phyloP scores from a whole-genome alignment of 345 rosid species.

The Arabis alpina region DNA sequence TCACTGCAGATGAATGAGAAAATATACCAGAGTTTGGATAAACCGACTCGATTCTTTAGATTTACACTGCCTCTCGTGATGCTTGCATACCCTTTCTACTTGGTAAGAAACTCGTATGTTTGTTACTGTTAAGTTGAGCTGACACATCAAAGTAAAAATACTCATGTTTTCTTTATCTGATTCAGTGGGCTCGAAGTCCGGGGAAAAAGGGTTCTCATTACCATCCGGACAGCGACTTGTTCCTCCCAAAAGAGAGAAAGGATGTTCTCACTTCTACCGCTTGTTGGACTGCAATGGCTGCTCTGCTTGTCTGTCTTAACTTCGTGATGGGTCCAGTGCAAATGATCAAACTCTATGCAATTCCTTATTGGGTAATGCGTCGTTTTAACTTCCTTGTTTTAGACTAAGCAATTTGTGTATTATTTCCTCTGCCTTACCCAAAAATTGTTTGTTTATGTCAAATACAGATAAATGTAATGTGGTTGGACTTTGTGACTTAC shows the following conservation, averaged over 20 bases:
- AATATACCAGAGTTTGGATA: conserved; percentile 62
- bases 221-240: conserved; percentile 77
- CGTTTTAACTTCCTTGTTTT: neutral
- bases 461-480: conserved; percentile 67
- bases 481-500: conserved; percentile 91
- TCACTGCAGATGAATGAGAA: conserved; percentile 71
- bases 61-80: conserved; percentile 87
- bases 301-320: conserved; percentile 55
- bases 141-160: conserved; percentile 3
- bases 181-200: conserved; percentile 84
- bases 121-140: conserved; percentile 22
- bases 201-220: conserved; percentile 92
- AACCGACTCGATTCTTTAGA: conserved; percentile 49
- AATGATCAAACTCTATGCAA: conserved; percentile 71
- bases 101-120: conserved; percentile 56
- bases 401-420: neutral
- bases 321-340: conserved; percentile 62
- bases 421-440: neutral
- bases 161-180: conserved; percentile 26
- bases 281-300: conserved; percentile 79
- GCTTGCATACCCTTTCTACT: conserved; percentile 92
- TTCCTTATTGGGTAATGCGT: conserved; percentile 67
- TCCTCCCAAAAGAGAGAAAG: conserved; percentile 66
- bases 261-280: conserved; percentile 75
- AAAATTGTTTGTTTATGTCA: neutral